Conservation (phyloP, 2,329 filamentous ascomycete species). For the Corinectria fuckeliana region DNA sequence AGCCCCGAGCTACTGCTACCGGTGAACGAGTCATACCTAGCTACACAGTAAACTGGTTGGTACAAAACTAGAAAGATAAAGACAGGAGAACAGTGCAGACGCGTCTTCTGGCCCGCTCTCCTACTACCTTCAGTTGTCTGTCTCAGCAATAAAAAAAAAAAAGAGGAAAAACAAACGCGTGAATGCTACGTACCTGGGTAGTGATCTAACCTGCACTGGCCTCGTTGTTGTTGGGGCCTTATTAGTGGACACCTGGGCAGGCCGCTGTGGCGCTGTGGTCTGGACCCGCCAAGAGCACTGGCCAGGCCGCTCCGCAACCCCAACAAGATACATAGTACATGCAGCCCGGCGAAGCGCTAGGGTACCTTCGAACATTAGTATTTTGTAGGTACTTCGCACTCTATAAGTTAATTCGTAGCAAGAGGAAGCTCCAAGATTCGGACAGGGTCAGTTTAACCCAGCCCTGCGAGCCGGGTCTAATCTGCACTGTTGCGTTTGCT, state of each 20-base stretch:
- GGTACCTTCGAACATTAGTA: not conserved
- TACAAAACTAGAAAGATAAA: too few species aligned
- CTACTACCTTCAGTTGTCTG: too few species aligned
- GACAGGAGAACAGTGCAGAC: too few species aligned
- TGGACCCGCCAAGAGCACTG: constrained; percentile 13
- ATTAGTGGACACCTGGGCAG: not conserved
- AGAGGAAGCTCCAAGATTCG: not conserved
- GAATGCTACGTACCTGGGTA: not conserved
- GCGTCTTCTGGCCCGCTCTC: too few species aligned
- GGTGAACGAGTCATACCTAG: too few species aligned
- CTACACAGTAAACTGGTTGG: too few species aligned
- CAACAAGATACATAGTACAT: not conserved
- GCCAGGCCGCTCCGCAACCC: constrained; percentile 19
- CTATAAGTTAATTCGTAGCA: not conserved
- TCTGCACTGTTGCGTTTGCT: not conserved
- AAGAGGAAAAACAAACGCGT: not conserved
- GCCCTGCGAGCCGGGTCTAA: not conserved
- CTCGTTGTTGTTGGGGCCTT: constrained; percentile 10
- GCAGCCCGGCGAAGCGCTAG: not conserved
- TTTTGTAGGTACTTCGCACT: not conserved
- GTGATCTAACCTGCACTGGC: not conserved
- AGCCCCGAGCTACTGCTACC: too few species aligned
- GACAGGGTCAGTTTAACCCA: not conserved
- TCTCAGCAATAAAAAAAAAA: too few species aligned
- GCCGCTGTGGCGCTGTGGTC: constrained; percentile 19